Evolutionary conservation across 306 rosid genomes (phyloP).

Genomic region (Cotoneaster glaucophyllus): DNA sequence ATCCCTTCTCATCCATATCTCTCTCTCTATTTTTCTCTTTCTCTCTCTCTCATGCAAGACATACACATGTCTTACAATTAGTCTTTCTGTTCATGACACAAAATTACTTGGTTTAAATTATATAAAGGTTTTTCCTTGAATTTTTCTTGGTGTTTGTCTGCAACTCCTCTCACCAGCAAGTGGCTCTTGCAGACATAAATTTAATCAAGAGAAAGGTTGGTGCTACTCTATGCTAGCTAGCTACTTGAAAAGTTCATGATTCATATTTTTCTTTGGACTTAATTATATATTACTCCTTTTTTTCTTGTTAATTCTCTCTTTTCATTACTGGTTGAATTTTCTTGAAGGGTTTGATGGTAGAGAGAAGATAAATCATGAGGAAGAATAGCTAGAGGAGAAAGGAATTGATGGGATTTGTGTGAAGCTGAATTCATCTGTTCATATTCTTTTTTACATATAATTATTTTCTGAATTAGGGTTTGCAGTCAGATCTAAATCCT

Average conservation of each 20-base stretch:
- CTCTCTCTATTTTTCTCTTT: conserved; percentile 23
- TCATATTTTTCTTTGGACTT: too few species aligned
- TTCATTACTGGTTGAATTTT: not conserved
- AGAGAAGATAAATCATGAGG: not conserved
- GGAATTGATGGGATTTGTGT: not conserved
- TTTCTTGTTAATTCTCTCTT: not conserved
- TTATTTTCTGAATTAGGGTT: conserved; percentile 19
- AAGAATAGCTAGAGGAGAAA: not conserved
- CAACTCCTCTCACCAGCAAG: not conserved
- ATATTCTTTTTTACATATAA: not conserved
- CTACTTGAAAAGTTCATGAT: not conserved
- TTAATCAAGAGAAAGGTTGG: conserved; percentile 1
- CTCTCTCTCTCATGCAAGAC: conserved; percentile 14
- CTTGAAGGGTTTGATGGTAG: not conserved
- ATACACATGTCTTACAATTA: not conserved
- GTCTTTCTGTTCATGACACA: not conserved
- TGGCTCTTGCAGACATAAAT: not conserved
- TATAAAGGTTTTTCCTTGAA: not conserved
- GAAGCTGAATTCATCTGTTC: not conserved
- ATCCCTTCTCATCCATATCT: conserved; percentile 60
- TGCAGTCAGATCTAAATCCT: conserved; percentile 36
- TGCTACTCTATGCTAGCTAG: not conserved
- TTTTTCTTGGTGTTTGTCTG: not conserved
- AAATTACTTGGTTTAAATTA: not conserved
- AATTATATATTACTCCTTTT: not conserved